Percentiles rank a stretch among this genome's conserved stretches.
Evolutionary conservation across 108 stramenopile genomes (phyloP).

Genomic region (Skeletonema potamos): DNA sequence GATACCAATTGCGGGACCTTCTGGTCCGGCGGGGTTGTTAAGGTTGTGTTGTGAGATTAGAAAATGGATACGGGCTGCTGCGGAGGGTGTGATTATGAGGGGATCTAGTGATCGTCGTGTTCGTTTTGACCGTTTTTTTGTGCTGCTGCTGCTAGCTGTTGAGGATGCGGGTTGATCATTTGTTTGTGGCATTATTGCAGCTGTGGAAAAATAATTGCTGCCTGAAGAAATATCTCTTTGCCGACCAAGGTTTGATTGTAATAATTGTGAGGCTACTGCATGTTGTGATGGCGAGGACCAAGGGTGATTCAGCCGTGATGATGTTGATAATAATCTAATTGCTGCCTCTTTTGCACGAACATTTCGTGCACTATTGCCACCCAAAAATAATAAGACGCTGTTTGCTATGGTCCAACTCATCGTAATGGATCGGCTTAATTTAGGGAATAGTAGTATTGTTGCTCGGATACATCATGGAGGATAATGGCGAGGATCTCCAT

Average conservation of each 20-base stretch:
- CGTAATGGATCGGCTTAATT: not conserved
- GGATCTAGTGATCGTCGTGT: constrained; percentile 28
- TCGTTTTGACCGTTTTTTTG: not conserved
- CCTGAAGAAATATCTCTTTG: not conserved
- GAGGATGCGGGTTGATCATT: not conserved
- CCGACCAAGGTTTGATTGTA: not conserved
- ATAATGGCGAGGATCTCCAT: too few species aligned
- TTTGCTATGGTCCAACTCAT: not conserved
- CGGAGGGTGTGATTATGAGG: constrained; percentile 35
- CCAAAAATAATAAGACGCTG: not conserved
- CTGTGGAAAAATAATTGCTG: constrained; percentile 7
- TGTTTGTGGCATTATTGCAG: constrained; percentile 9
- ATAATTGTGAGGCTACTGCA: not conserved
- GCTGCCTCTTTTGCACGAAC: not conserved
- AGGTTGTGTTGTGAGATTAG: constrained; percentile 35
- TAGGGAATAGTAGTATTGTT: too few species aligned
- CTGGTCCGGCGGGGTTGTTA: not conserved
- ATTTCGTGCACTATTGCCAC: not conserved
- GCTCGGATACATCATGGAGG: too few species aligned
- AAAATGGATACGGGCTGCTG: constrained; percentile 33
- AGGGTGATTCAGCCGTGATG: not conserved
- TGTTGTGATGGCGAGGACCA: not conserved
- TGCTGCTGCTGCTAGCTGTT: not conserved
- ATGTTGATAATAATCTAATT: not conserved
- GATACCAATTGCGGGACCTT: constrained; percentile 74